Evolutionary conservation across 2,329 filamentous ascomycete species (phyloP).

Genomic region (Aspergillus proliferans): DNA sequence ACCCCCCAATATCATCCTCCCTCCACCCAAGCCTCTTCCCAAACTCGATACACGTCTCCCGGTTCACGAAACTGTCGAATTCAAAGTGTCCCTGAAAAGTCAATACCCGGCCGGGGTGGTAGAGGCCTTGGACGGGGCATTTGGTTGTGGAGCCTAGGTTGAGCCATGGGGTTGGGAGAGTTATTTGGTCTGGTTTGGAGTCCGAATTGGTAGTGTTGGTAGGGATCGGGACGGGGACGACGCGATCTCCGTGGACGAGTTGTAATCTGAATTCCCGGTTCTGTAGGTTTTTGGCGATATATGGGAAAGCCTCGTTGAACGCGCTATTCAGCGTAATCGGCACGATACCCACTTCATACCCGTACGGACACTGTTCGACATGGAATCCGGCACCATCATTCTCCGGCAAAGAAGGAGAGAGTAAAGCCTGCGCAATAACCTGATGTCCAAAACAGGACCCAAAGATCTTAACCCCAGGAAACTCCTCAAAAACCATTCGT

Average conservation of each 20-base stretch:
- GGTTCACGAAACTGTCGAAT: conserved; percentile 22
- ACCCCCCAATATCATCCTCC: conserved; percentile 6
- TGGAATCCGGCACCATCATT: conserved; percentile 5
- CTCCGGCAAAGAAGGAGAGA: not conserved
- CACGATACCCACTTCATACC: conserved; percentile 27
- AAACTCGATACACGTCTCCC: conserved; percentile 19
- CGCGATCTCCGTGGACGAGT: conserved; percentile 29
- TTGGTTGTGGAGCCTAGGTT: conserved; percentile 21
- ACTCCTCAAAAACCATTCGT: conserved; percentile 17
- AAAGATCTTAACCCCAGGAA: conserved; percentile 25
- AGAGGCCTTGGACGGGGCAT: conserved; percentile 26
- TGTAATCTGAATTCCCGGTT: conserved; percentile 21
- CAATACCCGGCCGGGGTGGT: conserved; percentile 21
- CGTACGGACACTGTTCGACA: conserved; percentile 15
- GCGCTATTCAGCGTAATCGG: conserved; percentile 16
- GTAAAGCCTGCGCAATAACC: conserved; percentile 15
- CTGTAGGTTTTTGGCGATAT: conserved; percentile 1
- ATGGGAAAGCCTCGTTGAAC: conserved; percentile 13
- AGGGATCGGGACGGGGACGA: conserved; percentile 11
- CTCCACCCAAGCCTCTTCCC: conserved; percentile 18
- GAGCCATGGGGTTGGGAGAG: conserved; percentile 22
- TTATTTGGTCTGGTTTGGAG: not conserved
- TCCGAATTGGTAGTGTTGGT: not conserved
- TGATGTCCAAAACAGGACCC: conserved; percentile 33
- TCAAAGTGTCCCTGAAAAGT: conserved; percentile 30